A percentile compares a stretch with the other conserved stretches of the same genome.
Evolutionary conservation across 1,139 yeast genomes (phyloP).

Genomic region (Kodamaea plutei): DNA sequence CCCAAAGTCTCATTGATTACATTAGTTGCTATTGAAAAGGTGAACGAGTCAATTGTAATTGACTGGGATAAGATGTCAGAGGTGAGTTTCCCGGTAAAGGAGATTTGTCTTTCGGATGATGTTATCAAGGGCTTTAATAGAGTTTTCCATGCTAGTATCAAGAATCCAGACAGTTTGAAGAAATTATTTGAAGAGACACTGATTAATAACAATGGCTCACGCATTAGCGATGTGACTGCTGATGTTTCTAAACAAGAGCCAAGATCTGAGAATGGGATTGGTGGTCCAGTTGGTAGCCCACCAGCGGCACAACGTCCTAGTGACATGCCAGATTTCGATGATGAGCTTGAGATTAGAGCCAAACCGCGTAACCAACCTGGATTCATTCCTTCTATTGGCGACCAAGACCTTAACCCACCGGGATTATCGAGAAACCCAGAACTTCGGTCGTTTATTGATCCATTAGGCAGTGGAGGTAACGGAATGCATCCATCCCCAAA

Average conservation of each 20-base stretch:
- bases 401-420: conserved; percentile 49
- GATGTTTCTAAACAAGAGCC: neutral
- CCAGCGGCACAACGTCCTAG: conserved; percentile 10
- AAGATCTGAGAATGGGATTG: too few relatives aligned
- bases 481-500: conserved; percentile 52
- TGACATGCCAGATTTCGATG: conserved; percentile 29
- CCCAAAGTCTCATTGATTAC: conserved; percentile 14
- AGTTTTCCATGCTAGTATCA: conserved; percentile 7
- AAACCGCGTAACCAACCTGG: conserved; percentile 7
- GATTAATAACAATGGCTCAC: too few relatives aligned
- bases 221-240: neutral
- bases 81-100: conserved; percentile 26
- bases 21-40: conserved; percentile 14
- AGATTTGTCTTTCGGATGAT: conserved; percentile 20
- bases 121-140: conserved; percentile 22
- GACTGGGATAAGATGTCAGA: conserved; percentile 19
- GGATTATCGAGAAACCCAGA: conserved; percentile 42
- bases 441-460: conserved; percentile 39
- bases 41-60: conserved; percentile 21
- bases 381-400: conserved; percentile 39
- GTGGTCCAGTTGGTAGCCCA: neutral
- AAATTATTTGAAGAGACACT: conserved; percentile 4
- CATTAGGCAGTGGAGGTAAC: conserved; percentile 18
- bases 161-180: conserved; percentile 8
- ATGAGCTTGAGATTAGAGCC: conserved; percentile 20